phyloP scores from a whole-genome alignment of 495 filamentous ascomycete species.

The Clohesyomyces aquaticus region DNA sequence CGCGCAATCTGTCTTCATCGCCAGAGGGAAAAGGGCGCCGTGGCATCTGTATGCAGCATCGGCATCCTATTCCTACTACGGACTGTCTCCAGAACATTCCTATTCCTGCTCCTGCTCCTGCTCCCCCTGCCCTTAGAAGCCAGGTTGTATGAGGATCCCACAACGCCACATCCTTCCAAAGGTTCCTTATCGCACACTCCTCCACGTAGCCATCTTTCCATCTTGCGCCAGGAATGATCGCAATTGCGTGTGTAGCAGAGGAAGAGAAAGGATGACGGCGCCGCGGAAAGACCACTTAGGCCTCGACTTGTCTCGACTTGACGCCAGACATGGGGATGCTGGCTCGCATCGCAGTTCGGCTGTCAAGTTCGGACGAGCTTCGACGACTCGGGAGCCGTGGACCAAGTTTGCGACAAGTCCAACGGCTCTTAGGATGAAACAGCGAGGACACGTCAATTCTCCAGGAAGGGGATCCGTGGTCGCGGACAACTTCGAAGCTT shows the following conservation, averaged over 20 bases:
- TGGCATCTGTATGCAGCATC: no score
- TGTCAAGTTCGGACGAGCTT: background rate
- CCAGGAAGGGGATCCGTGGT: constrained; percentile 3
- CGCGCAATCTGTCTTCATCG: background rate
- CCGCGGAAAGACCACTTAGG: background rate
- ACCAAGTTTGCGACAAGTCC: background rate
- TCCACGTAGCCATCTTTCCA: background rate
- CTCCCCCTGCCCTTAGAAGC: background rate
- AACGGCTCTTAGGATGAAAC: background rate
- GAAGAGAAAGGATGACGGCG: background rate
- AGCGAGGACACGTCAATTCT: constrained; percentile 4
- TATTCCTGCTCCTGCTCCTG: background rate
- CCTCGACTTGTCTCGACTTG: background rate
- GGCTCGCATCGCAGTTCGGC: background rate
- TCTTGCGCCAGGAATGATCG: background rate
- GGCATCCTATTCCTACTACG: no score
- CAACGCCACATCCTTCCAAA: background rate
- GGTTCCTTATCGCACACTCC: background rate
- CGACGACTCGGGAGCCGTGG: background rate
- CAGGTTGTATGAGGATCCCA: background rate
- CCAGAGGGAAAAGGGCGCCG: background rate
- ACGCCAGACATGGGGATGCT: background rate
- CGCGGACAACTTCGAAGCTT: no score
- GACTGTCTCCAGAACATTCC: no score
- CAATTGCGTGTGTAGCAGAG: background rate